Evolutionary conservation across 345 rosid species (phyloP).

Genomic region (Carallia brachiata): DNA sequence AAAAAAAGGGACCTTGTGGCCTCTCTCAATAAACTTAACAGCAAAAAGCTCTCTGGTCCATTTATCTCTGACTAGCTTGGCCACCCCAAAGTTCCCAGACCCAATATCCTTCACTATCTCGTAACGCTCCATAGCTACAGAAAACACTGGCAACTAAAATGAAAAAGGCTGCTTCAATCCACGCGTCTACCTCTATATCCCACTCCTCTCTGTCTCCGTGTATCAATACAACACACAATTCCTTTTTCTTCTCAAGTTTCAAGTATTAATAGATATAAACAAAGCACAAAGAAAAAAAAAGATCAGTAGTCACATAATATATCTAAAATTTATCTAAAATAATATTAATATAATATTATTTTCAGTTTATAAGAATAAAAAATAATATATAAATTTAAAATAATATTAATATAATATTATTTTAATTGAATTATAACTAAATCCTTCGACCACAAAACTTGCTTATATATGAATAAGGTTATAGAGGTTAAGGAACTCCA

Average conservation of each 20-base stretch:
- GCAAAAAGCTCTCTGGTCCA: conserved; percentile 53
- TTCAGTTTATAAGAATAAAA: no score
- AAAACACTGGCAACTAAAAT: no score
- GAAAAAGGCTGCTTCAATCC: neutral
- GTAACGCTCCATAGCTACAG: conserved; percentile 16
- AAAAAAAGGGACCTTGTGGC: conserved; percentile 45
- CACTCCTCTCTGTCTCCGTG: neutral
- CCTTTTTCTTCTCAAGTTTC: neutral
- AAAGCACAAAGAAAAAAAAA: neutral
- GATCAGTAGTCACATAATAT: no score
- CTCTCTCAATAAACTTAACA: conserved; percentile 72
- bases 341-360: no score
- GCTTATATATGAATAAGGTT: neutral
- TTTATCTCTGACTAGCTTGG: conserved; percentile 61
- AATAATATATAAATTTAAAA: no score
- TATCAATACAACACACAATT: neutral
- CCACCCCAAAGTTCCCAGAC: conserved; percentile 81
- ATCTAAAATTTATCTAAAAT: no score
- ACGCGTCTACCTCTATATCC: neutral
- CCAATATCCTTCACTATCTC: conserved; percentile 71
- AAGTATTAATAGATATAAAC: neutral
- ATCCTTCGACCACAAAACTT: no score
- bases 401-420: no score
- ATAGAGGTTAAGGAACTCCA: neutral
- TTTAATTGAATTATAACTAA: no score